phyloP scores from a whole-genome alignment of 2,329 filamentous ascomycete genomes.

The Pseudogymnoascus sp. region DNA sequence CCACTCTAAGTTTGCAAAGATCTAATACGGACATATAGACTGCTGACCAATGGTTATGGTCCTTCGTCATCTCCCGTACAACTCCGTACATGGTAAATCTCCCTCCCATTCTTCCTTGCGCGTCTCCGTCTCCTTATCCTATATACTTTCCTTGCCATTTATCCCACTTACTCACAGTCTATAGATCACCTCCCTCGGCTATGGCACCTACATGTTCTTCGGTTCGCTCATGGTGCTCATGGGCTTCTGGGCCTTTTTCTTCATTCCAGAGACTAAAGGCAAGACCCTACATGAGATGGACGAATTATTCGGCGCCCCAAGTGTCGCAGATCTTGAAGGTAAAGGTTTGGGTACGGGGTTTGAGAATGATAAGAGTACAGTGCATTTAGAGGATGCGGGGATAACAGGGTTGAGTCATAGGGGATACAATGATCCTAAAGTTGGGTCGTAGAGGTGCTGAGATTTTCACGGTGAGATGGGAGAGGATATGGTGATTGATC shows the following conservation, averaged over 20 bases:
- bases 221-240: constrained; percentile 31
- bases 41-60: constrained; percentile 22
- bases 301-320: constrained; percentile 27
- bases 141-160: neutral
- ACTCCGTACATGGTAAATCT: constrained; percentile 24
- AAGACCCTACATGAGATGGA: constrained; percentile 37
- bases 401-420: neutral
- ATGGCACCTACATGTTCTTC: constrained; percentile 39
- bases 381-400: neutral
- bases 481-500: neutral
- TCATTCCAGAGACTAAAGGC: constrained; percentile 38
- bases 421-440: neutral
- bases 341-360: constrained; percentile 23
- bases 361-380: neutral
- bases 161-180: constrained; percentile 13
- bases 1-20: constrained; percentile 16
- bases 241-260: constrained; percentile 34
- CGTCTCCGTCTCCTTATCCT: neutral
- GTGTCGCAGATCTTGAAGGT: constrained; percentile 47
- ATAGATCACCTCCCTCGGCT: constrained; percentile 19
- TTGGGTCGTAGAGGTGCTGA: neutral
- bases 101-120: neutral
- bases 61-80: constrained; percentile 21
- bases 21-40: constrained; percentile 21
- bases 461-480: neutral